Evolutionary conservation across 2,329 filamentous ascomycete species (phyloP), one percentile per base, ranked within the genome.

Genomic region (Colletotrichum navitas): DNA sequence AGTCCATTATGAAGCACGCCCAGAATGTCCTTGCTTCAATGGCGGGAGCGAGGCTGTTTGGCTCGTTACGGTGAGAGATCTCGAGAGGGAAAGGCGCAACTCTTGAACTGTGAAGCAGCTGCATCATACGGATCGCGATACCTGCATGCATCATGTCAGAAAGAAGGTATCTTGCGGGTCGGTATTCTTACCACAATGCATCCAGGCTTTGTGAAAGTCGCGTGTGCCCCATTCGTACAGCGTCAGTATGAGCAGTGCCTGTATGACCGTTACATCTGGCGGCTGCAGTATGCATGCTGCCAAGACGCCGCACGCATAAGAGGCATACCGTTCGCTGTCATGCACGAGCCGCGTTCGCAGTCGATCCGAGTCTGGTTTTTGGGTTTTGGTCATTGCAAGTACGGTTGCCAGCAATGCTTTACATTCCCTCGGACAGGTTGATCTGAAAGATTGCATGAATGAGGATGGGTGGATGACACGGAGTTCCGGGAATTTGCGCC

Each of bases 1-100:
- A 81, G 68, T 85, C 83, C 78, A 85, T 81, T 39, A 85, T 80
- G 64, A 84, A 84, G 71, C 83, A 85, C 0, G 80, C 80, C 84
- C 84, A 85, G 54, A 83, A 84, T 0, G 83, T 84, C 1, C 83
- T 75, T 2, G 81, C 82, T 47, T 83, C 79, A 4, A 81, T 79
- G 0, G 80, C 78, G 0, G 76, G 74, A 5, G 77, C 75, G 8
- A 77, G 49, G 41, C 74, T 36, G 24, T 79, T 71, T 3, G 74
- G 70, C 29, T 73, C 66, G 3, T 74, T 74, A 0, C 75, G 74
- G 10, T 32, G 62, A 0, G 72, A 64, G 1, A 69, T 72, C 45
- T 80, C 78, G 5, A 80, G 74, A 2, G 77, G 76, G 39, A 74
- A 77, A 2, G 78, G 74, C 2, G 78, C 76, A 0, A 78, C 77